Base-by-base conservation (phyloP, 805 yeast genomes). In the Candida lessepsii region DNA sequence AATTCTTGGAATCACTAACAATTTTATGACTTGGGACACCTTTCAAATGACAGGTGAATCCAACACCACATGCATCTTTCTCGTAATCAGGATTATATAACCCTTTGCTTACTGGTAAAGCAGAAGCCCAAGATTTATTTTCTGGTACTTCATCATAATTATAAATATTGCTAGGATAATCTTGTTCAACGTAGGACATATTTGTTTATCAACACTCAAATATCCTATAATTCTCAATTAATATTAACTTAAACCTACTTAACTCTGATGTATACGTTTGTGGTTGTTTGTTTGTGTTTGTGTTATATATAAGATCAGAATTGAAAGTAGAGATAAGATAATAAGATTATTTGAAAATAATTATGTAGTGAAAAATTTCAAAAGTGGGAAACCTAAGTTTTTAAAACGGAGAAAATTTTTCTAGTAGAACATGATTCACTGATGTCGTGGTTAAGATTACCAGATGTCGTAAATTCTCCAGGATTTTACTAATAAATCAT, bases 51-150 rank as follows among this genome's bases (percentile, higher is more conserved):
- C 97, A 87, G 34, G 96, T 87, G 65, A 91, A 91, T 47, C 99
- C 99, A 37, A 93, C 98, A 70, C 99, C 99, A 75, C 99, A 91
- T 35, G 97, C 96, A 58, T 91, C 99, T 57, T 88, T 87, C 63
- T 91, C 99, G 53, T 73, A 78, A 42, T 86, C 93, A 9, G 98
- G 99, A 62, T 93, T 87, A 65, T 91, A 91, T 39, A 91, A 80
- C 26, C 96, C 98, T 65, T 89, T 83, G 50, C 81, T 80, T 32
- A 78, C 76, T 35, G 98, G 98, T 49, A 91, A 73, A 8, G 93
- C 75, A 35, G 84, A 79, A 17, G 97, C 97, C 98, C 98, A 91
- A 3, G 96, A 83, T 51, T 70, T 79, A 73, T 89, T 87, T 51
- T 76, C 81, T 23, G 86, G 82, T 20, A 78, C 72, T 58, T 85